phyloP scores from a whole-genome alignment of 23 red algal species.

The Gracilaria caudata region DNA sequence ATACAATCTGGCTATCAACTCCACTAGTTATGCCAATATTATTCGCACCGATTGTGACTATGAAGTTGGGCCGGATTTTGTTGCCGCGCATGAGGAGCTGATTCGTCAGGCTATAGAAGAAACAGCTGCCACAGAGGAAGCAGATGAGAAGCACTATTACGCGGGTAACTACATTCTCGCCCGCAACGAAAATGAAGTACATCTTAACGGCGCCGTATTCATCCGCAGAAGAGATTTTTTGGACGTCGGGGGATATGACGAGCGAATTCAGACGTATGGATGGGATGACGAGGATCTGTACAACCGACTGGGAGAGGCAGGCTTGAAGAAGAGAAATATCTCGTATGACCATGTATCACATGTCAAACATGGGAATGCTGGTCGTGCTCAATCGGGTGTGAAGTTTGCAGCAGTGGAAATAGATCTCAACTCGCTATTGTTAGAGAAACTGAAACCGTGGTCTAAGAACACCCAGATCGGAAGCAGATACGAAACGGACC shows the following conservation, averaged over 20 bases:
- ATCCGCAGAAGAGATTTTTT: constrained; percentile 62
- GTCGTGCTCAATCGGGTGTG: constrained; percentile 59
- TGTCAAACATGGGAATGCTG: constrained; percentile 60
- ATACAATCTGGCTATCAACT: constrained; percentile 65
- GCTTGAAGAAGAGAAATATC: constrained; percentile 60
- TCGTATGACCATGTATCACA: constrained; percentile 69
- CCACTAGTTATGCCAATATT: constrained; percentile 39
- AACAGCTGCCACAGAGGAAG: neutral
- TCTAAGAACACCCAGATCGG: constrained; percentile 8
- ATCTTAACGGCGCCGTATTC: constrained; percentile 78
- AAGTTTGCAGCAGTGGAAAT: constrained; percentile 76
- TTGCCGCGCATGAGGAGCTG: constrained; percentile 16
- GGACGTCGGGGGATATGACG: constrained; percentile 78
- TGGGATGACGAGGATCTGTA: constrained; percentile 88
- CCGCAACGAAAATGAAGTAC: constrained; percentile 82
- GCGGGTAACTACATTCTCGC: constrained; percentile 68
- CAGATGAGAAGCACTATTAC: constrained; percentile 55
- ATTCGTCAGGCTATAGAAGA: neutral
- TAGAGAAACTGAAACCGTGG: constrained; percentile 67
- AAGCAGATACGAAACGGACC: neutral
- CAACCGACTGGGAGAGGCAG: constrained; percentile 41
- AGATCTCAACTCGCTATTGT: constrained; percentile 70
- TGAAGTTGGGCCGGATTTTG: constrained; percentile 50
- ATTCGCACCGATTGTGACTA: constrained; percentile 84
- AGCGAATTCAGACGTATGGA: constrained; percentile 83